Percentiles rank a stretch among this genome's conserved stretches.
phyloP scores from a whole-genome alignment of 257 asterid species.

The Capsicum pubescens region DNA sequence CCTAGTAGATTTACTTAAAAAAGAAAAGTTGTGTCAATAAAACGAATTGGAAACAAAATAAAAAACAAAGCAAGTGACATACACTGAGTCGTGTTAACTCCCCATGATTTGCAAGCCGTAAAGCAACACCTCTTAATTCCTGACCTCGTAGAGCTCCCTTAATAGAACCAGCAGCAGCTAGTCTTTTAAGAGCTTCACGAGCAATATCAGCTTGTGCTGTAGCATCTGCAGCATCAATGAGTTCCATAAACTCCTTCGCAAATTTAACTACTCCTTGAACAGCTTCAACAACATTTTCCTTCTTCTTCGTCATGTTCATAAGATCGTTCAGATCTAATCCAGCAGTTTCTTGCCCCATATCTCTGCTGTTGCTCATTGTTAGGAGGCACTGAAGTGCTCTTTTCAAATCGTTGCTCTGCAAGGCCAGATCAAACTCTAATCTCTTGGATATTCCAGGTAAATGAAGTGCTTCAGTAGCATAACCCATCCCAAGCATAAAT shows the following conservation, averaged over 20 bases:
- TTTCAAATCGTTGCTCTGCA: slow-evolving; percentile 93
- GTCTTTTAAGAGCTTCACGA: slow-evolving; percentile 94
- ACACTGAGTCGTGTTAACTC: slow-evolving; percentile 95
- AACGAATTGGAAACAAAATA: not conserved
- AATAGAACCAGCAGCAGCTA: slow-evolving; percentile 98
- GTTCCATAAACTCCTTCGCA: slow-evolving; percentile 91
- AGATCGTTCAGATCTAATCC: slow-evolving; percentile 91
- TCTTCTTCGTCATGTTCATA: slow-evolving; percentile 80
- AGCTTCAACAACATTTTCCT: slow-evolving; percentile 93
- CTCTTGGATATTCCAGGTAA: slow-evolving; percentile 98
- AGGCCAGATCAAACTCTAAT: slow-evolving; percentile 92
- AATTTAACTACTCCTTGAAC: slow-evolving; percentile 94
- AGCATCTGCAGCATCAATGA: slow-evolving; percentile 99
- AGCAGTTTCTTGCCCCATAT: slow-evolving; percentile 92
- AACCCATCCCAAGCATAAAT: slow-evolving; percentile 99
- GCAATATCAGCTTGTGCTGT: slow-evolving; percentile 97
- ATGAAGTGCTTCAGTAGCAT: slow-evolving; percentile 99
- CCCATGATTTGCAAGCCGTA: slow-evolving; percentile 96
- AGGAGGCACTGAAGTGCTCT: slow-evolving; percentile 96
- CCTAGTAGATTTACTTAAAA: not conserved
- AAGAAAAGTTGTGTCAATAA: not conserved
- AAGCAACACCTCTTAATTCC: slow-evolving; percentile 91
- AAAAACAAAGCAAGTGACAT: slow-evolving; percentile 40
- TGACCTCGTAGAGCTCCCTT: slow-evolving; percentile 95
- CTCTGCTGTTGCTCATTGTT: slow-evolving; percentile 97